Evolutionary conservation across 2,329 filamentous ascomycete species (phyloP), one percentile per base, ranked within the genome.

Genomic region (Monilinia vaccinii-corymbosi): DNA sequence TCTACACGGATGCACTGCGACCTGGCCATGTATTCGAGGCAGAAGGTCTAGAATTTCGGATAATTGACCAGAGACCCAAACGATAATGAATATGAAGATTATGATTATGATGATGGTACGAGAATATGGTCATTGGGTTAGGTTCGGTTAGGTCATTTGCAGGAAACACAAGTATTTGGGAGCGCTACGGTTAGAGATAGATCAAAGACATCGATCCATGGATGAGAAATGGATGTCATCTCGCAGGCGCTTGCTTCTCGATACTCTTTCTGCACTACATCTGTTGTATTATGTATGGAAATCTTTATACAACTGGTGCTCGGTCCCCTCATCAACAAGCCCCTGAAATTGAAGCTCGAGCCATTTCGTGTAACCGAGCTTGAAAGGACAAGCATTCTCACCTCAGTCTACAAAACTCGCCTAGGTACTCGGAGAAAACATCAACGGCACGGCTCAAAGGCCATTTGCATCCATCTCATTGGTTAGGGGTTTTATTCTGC

Each of bases 21-120:
- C 79, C 79, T 16, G 81, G 81, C 0, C 81, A 84, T 71, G 81
- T 84, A 4, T 78, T 78, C n/a, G 80, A 83, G 65, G 71, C 78
- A n/a, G 72, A 75, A n/a, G 77, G 80, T 3, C 71, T 82, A 65
- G 75, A 78, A 60, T 86, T 87, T 70, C 80, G 87, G 68, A 79
- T 87, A 42, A 82, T 88, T 49, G 86, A 90, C 74, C 74, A 89
- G 72, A 74, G 79, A 46, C 68, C 71, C n/a, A 36, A 56, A 4
- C 31, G 28, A 34, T 56, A n/a, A 56, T 36, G 52, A 47, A 6
- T 16, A 34, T 45, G 31, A 46, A 36, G 48, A 51, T 25, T 11
- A 47, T 36, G 21, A 46, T 34, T 13, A 11, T 34, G 32, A 34
- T 34, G 51, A 55, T 45, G 21, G 23, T 14, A 52, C 36, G 50